Conservation (phyloP, 2,329 filamentous ascomycete species). For the Alternaria ethzedia region DNA sequence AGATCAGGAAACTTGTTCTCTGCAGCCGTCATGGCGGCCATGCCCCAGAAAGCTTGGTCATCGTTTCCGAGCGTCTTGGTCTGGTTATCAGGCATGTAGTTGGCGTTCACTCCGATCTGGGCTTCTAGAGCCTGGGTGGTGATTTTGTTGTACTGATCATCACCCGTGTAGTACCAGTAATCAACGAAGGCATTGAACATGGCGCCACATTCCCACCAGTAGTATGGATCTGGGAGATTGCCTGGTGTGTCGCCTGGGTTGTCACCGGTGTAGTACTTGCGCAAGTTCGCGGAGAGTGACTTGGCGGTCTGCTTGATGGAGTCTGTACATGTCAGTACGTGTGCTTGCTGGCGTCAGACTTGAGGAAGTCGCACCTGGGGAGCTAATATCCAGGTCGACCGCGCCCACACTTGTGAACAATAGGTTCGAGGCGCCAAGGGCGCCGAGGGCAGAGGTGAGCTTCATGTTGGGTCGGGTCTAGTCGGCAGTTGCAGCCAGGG, state of each 20-base stretch:
- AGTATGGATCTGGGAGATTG: conserved; percentile 57
- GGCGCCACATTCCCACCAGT: conserved; percentile 53
- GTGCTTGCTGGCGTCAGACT: background rate
- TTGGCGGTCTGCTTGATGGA: conserved; percentile 68
- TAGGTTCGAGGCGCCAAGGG: conserved; percentile 39
- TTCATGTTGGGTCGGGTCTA: conserved; percentile 38
- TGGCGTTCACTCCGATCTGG: conserved; percentile 73
- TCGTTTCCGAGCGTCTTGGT: conserved; percentile 63
- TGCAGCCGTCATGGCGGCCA: conserved; percentile 64
- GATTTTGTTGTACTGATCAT: conserved; percentile 48
- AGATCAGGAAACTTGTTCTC: conserved; percentile 58
- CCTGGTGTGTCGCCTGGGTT: conserved; percentile 64
- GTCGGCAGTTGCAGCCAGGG: conserved; percentile 20
- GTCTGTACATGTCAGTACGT: conserved; percentile 50
- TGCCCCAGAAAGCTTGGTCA: conserved; percentile 65
- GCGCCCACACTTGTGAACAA: conserved; percentile 41
- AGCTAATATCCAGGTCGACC: conserved; percentile 38
- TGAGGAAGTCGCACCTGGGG: conserved; percentile 30
- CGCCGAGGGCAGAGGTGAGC: conserved; percentile 39
- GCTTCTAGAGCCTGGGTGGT: conserved; percentile 66
- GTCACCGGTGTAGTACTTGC: conserved; percentile 71
- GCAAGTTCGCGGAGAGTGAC: conserved; percentile 65
- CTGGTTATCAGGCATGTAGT: conserved; percentile 80
- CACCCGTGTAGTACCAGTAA: conserved; percentile 53
- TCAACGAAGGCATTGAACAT: conserved; percentile 50